Evolutionary conservation across 192 early-diverging fungal genomes (phyloP).

Genomic region (Geosiphon pyriformis): DNA sequence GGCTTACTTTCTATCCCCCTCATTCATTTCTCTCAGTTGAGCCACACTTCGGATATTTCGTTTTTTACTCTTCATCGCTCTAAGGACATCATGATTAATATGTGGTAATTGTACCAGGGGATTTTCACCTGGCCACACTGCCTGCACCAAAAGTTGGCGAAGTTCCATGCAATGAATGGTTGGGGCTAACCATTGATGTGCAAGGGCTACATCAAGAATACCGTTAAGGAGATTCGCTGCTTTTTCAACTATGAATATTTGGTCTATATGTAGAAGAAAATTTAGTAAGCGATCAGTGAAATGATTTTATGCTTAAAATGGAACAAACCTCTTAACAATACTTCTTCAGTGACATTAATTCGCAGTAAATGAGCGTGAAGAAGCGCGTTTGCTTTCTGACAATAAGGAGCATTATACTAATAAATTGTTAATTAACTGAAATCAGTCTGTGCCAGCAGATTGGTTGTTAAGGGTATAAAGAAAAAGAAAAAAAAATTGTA

Average conservation of each 20-base stretch:
- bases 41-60: conserved; percentile 55
- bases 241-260: conserved; percentile 67
- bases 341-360: conserved; percentile 53
- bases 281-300: conserved; percentile 17
- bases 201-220: conserved; percentile 80
- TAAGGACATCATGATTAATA: conserved; percentile 61
- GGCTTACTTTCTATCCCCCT: conserved; percentile 51
- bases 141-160: conserved; percentile 87
- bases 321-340: conserved; percentile 35
- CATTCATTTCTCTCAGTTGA: conserved; percentile 62
- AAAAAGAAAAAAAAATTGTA: too few species aligned
- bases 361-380: conserved; percentile 83
- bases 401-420: conserved; percentile 34
- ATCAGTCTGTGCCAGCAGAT: background rate
- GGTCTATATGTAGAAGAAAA: conserved; percentile 40
- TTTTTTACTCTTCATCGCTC: conserved; percentile 60
- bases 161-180: conserved; percentile 74
- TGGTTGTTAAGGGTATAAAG: background rate
- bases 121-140: conserved; percentile 68
- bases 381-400: conserved; percentile 69
- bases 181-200: conserved; percentile 77
- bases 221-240: conserved; percentile 77
- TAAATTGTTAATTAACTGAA: background rate
- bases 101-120: conserved; percentile 84
- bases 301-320: background rate